A percentile compares a stretch with the other conserved stretches of the same genome.
Evolutionary conservation across 805 yeast genomes (phyloP).

Genomic region (Wickerhamiella sergipiensis): DNA sequence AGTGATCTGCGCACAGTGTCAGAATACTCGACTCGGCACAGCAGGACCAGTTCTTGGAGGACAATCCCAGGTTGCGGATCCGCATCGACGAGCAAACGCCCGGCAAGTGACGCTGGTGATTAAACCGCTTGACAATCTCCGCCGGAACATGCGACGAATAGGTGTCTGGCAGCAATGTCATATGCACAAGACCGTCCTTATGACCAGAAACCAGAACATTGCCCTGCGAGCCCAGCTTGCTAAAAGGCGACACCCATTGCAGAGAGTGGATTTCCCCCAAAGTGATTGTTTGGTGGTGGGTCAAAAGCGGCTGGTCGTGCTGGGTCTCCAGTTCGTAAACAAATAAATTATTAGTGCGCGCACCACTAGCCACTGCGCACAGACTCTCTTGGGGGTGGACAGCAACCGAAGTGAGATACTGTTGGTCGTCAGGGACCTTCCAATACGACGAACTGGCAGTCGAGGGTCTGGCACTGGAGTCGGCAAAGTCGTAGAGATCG

Average conservation of each 20-base stretch:
- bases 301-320: slow-evolving; percentile 26
- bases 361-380: slow-evolving; percentile 45
- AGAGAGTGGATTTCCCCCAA: slow-evolving; percentile 40
- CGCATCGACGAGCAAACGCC: slow-evolving; percentile 18
- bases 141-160: slow-evolving; percentile 37
- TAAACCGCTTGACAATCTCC: slow-evolving; percentile 62
- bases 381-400: slow-evolving; percentile 27
- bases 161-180: slow-evolving; percentile 53
- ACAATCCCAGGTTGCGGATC: slow-evolving; percentile 27
- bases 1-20: slow-evolving; percentile 50
- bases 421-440: slow-evolving; percentile 26
- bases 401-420: slow-evolving; percentile 25
- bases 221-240: slow-evolving; percentile 29
- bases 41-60: slow-evolving; percentile 33
- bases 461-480: neutral
- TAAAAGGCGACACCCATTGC: slow-evolving; percentile 27
- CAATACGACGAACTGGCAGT: slow-evolving; percentile 20
- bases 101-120: slow-evolving; percentile 53
- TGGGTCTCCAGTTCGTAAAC: slow-evolving; percentile 35
- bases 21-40: slow-evolving; percentile 35
- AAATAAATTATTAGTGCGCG: slow-evolving; percentile 33
- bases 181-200: slow-evolving; percentile 56
- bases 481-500: neutral
- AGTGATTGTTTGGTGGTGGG: slow-evolving; percentile 46
- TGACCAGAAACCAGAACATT: slow-evolving; percentile 53